Evolutionary conservation across 768 basidiomycete genomes (phyloP).

Genomic region (Boletellus emodensis): DNA sequence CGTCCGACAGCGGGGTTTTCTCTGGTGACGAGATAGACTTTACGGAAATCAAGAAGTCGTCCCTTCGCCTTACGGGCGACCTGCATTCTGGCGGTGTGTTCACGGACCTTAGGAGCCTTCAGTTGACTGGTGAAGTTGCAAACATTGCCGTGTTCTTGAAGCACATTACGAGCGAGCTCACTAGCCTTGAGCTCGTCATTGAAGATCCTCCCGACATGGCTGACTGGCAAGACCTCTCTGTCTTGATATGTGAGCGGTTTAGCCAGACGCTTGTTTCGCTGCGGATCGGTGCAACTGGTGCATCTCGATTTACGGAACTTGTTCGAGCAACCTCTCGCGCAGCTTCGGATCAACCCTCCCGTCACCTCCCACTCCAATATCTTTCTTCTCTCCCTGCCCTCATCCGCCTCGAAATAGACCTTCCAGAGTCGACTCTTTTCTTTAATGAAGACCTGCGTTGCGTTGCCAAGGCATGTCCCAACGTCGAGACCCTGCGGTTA

Average conservation of each 20-base stretch:
- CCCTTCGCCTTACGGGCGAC: constrained; percentile 60
- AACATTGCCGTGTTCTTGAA: constrained; percentile 71
- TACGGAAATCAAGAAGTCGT: constrained; percentile 67
- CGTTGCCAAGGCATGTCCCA: constrained; percentile 60
- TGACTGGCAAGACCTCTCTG: constrained; percentile 73
- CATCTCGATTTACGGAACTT: constrained; percentile 77
- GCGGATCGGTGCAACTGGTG: constrained; percentile 59
- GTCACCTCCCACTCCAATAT: constrained; percentile 58
- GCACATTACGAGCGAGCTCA: constrained; percentile 61
- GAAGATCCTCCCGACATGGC: constrained; percentile 73
- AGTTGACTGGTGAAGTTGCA: constrained; percentile 65
- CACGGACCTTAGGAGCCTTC: constrained; percentile 52
- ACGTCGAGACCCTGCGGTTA: constrained; percentile 62
- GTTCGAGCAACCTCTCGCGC: constrained; percentile 69
- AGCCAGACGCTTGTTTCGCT: constrained; percentile 55
- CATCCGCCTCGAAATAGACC: constrained; percentile 67
- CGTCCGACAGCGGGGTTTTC: constrained; percentile 75
- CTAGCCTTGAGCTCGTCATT: constrained; percentile 69
- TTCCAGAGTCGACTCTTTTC: constrained; percentile 72
- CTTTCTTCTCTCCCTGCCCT: constrained; percentile 52
- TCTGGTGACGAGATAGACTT: constrained; percentile 77
- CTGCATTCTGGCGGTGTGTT: constrained; percentile 55
- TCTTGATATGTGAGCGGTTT: constrained; percentile 60
- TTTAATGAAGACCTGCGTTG: constrained; percentile 54
- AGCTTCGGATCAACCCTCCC: constrained; percentile 50